Percentiles rank a stretch among this genome's conserved stretches.
Evolutionary conservation across 345 rosid species (phyloP).

Genomic region (Acer saccharum): DNA sequence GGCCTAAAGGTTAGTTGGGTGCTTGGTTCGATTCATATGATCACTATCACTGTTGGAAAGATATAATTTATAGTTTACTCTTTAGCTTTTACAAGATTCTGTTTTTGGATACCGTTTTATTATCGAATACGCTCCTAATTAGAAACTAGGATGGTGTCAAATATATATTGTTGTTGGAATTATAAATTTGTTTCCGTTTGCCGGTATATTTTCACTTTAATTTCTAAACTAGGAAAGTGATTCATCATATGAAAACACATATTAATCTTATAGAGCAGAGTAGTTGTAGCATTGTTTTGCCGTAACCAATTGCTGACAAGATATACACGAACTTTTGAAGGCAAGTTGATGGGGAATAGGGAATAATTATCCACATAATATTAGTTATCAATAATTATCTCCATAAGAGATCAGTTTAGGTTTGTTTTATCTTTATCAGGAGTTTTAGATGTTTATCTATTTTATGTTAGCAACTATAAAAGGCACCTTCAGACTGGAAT

Average conservation of each 20-base stretch:
- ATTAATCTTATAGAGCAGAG: neutral
- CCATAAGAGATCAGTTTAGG: too few relatives aligned
- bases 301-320: neutral
- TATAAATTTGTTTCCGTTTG: neutral
- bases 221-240: neutral
- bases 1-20: conserved; percentile 83
- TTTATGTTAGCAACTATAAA: too few relatives aligned
- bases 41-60: neutral
- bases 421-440: too few relatives aligned
- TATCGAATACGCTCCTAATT: neutral
- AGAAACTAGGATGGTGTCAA: neutral
- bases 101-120: conserved; percentile 13
- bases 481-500: too few relatives aligned
- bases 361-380: too few relatives aligned
- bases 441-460: too few relatives aligned
- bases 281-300: neutral
- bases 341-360: neutral
- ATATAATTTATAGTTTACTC: neutral
- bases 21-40: conserved; percentile 8
- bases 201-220: neutral
- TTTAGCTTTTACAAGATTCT: neutral
- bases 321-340: neutral
- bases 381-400: too few relatives aligned
- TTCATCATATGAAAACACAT: neutral
- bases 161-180: neutral